Evolutionary conservation across 169 alveolate species (phyloP).

Genomic region (Cystoisospora suis): DNA sequence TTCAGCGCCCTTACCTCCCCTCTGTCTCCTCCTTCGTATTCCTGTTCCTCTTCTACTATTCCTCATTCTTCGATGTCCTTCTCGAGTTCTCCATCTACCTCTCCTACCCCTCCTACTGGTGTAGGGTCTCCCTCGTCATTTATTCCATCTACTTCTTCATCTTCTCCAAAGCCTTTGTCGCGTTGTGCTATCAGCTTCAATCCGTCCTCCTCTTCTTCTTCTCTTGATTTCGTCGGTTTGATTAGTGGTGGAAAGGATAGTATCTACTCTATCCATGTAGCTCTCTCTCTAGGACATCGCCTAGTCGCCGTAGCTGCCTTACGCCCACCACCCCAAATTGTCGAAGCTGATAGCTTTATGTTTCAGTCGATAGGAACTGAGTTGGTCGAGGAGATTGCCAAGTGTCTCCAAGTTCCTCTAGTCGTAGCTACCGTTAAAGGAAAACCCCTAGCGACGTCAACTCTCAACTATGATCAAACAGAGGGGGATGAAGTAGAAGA

Average conservation of each 20-base stretch:
- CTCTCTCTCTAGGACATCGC: constrained; percentile 69
- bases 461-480: constrained; percentile 69
- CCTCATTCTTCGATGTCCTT: neutral
- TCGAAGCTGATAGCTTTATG: constrained; percentile 70
- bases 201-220: neutral
- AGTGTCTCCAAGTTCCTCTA: constrained; percentile 67
- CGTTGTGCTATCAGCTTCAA: neutral
- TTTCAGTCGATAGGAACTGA: constrained; percentile 95
- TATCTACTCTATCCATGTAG: constrained; percentile 73
- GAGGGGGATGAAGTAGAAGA: constrained; percentile 94
- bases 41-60: neutral
- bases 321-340: constrained; percentile 54
- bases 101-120: neutral
- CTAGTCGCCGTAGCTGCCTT: constrained; percentile 67
- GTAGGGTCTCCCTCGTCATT: neutral
- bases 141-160: neutral
- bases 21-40: neutral
- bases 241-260: constrained; percentile 90
- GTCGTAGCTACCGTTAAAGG: constrained; percentile 67
- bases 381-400: constrained; percentile 90
- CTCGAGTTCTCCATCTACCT: neutral
- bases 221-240: constrained; percentile 81
- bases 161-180: neutral
- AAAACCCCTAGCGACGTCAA: constrained; percentile 80
- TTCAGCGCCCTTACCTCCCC: neutral